These are phyloP conservation scores for Pythium utonaiense DNA, from an alignment of 352 stramenopile genomes.

Conservation along the genomic window DNA sequence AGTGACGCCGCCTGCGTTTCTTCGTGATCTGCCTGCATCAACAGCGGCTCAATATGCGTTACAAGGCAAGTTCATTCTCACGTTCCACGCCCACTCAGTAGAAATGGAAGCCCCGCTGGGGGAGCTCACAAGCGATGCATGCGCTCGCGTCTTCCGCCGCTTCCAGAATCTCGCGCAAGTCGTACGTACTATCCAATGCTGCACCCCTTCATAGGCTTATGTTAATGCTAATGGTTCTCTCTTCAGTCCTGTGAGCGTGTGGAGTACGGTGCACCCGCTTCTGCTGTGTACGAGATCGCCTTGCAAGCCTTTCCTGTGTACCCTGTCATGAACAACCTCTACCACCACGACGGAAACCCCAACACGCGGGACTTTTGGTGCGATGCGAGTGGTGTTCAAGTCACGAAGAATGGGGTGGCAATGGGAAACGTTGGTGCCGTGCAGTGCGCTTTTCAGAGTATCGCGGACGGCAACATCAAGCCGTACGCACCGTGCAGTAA, in stretches of 20 bases:
- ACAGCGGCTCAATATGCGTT: constrained; percentile 16
- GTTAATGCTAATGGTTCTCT: neutral
- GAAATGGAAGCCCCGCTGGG: constrained; percentile 57
- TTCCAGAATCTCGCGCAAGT: constrained; percentile 72
- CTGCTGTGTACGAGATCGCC: constrained; percentile 50
- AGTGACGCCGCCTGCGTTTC: constrained; percentile 23
- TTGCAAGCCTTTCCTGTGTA: constrained; percentile 62
- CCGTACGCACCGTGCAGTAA: constrained; percentile 56
- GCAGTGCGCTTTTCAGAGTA: constrained; percentile 44
- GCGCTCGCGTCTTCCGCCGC: constrained; percentile 53
- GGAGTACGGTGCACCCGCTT: constrained; percentile 28
- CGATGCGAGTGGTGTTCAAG: constrained; percentile 26
- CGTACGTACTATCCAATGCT: constrained; percentile 19
- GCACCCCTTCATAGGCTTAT: no score
- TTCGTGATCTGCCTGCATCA: neutral
- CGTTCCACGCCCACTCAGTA: constrained; percentile 66
- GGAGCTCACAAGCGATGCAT: constrained; percentile 51
- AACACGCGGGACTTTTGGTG: constrained; percentile 52
- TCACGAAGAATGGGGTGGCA: constrained; percentile 13
- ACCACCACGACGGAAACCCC: constrained; percentile 60
- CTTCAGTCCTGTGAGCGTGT: constrained; percentile 33
- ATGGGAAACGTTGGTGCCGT: constrained; percentile 1
- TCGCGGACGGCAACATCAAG: constrained; percentile 40
- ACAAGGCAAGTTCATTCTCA: constrained; percentile 45
- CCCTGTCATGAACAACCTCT: constrained; percentile 81